These are phyloP conservation scores for Cyberlindnera saturnus DNA, from an alignment of 805 yeast species.

Conservation along the genomic window DNA sequence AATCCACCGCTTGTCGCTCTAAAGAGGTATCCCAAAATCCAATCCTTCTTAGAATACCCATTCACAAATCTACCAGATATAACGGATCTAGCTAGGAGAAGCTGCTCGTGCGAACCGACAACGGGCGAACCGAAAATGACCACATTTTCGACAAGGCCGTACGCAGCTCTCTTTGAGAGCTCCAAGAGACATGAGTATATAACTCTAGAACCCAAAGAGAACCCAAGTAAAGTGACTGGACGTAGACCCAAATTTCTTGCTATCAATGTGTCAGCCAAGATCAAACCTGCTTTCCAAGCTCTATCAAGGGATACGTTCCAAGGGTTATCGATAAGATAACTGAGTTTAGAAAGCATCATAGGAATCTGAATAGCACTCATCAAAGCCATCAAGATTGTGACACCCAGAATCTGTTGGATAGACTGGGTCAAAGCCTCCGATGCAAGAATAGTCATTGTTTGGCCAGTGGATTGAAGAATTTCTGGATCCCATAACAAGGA, in stretches of 20 bases:
- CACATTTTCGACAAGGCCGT: conserved; percentile 85
- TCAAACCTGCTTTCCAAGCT: conserved; percentile 93
- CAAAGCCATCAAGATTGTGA: conserved; percentile 79
- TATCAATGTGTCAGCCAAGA: conserved; percentile 85
- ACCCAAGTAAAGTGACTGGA: conserved; percentile 89
- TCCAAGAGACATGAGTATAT: conserved; percentile 86
- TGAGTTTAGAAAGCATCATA: conserved; percentile 81
- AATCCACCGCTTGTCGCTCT: conserved; percentile 95
- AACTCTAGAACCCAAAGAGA: conserved; percentile 88
- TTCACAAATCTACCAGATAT: conserved; percentile 88
- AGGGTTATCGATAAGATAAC: conserved; percentile 89
- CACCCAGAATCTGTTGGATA: conserved; percentile 91
- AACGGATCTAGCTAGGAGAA: conserved; percentile 72
- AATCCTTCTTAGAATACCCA: conserved; percentile 88
- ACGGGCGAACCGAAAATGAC: conserved; percentile 84
- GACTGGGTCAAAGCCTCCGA: conserved; percentile 90
- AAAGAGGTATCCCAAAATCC: conserved; percentile 93
- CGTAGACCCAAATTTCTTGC: conserved; percentile 86
- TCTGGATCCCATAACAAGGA: conserved; percentile 98
- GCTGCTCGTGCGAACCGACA: conserved; percentile 70
- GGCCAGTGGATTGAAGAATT: conserved; percentile 92
- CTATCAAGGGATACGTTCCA: conserved; percentile 97
- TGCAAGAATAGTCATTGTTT: conserved; percentile 88
- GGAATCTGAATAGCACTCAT: conserved; percentile 94
- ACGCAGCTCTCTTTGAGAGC: conserved; percentile 78